Evolutionary conservation across 2,329 filamentous ascomycete species (phyloP).

Genomic region (Aspergillus sp.): DNA sequence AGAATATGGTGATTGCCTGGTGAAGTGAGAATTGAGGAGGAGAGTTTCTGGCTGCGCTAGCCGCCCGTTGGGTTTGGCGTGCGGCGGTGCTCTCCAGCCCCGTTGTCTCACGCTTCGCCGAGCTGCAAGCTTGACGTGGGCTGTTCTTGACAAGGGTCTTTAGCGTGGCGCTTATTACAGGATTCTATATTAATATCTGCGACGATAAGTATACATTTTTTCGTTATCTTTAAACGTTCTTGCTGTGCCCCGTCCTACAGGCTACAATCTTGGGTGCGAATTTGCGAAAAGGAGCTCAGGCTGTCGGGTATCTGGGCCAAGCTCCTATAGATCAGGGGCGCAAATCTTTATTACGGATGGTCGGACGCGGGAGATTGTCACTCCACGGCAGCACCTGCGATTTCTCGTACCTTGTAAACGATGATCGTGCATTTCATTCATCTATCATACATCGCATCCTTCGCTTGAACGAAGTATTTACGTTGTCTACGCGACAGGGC

Average conservation of each 20-base stretch:
- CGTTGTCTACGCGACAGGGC: constrained; percentile 47
- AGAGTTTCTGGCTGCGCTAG: constrained; percentile 9
- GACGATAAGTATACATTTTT: background rate
- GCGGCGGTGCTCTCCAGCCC: constrained; percentile 9
- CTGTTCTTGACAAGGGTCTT: background rate
- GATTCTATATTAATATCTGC: background rate
- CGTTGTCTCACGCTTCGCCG: background rate
- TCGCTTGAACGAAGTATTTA: background rate
- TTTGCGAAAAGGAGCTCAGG: background rate
- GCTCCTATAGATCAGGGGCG: background rate
- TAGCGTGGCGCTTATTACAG: background rate
- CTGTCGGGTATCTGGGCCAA: too few species aligned
- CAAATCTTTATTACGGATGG: constrained; percentile 6
- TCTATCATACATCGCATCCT: constrained; percentile 7
- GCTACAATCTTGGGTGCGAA: background rate
- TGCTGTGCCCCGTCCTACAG: background rate
- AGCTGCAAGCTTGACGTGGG: background rate
- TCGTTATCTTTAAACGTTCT: background rate
- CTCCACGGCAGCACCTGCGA: background rate
- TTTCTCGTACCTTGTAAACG: background rate
- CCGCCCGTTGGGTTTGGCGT: constrained; percentile 9
- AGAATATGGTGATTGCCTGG: constrained; percentile 1
- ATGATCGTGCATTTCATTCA: background rate
- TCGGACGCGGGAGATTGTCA: constrained; percentile 3
- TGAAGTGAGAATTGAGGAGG: constrained; percentile 5